Base-by-base conservation (phyloP, 2,329 filamentous ascomycete genomes). In the Diaporthe amygdali region DNA sequence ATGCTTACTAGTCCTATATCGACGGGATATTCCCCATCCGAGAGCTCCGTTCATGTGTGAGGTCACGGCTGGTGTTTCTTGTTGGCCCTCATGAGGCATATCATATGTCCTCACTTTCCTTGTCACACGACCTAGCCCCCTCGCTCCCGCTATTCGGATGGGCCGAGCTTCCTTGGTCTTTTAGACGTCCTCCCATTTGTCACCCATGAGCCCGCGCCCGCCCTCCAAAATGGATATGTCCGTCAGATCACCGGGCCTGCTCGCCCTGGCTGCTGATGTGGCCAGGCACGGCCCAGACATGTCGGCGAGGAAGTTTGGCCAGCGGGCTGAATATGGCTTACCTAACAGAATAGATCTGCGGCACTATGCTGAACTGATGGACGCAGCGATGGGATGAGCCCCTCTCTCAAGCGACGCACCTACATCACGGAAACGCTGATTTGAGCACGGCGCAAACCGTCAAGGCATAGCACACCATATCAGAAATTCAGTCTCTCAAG, bases 1-100 rank as follows among this genome's bases (percentile, higher is more conserved):
- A 63, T 34, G 59, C 59, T 63, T n/a, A 47, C 27, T 63, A 63
- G 59, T 34, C 41, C 41, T 46, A n/a, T n/a, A 63, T 47, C 30
- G 25, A 47, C 27, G 30, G 27, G 7, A 47, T 63, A 25, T 34
- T 6, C 17, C 27, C 41, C 59, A 30, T 47, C 10, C 46, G 27
- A 47, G 20, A 47, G 39, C 25, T 32, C n/a, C 30, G n/a, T n/a
- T n/a, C n/a, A n/a, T 6, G 39, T 47, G 56, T n/a, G 39, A 32
- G 39, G 17, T 22, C 20, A 34, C 6, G 9, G 17, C 9, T 15
- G n/a, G 55, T 30, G 55, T 22, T 22, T 30, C 25, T 30, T 59
- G 8, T 15, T 44, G 3, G 15, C 34, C 55, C 8, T 37, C 22
- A 25, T 12, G n/a, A 39, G 9, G 32, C 52, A 55, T 55, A 32